phyloP scores from a whole-genome alignment of 2,329 filamentous ascomycete genomes.

The Apiospora aurea region DNA sequence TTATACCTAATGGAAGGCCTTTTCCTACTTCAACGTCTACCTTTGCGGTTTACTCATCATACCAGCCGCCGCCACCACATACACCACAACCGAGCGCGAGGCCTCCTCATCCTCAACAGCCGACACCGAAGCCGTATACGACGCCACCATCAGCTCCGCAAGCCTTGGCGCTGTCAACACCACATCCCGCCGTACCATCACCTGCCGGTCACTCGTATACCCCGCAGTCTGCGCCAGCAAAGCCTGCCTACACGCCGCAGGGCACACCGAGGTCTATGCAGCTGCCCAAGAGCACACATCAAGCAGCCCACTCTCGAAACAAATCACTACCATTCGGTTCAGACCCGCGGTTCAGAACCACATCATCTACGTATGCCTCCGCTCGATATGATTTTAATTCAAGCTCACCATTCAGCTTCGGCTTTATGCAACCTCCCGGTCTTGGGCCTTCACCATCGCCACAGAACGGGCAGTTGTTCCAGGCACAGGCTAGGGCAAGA shows the following conservation, averaged over 20 bases:
- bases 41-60: conserved; percentile 24
- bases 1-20: conserved; percentile 39
- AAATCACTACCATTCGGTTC: conserved; percentile 40
- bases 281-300: conserved; percentile 18
- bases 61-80: conserved; percentile 26
- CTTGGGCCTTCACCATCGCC: conserved; percentile 43
- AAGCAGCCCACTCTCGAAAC: conserved; percentile 36
- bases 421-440: conserved; percentile 42
- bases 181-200: conserved; percentile 24
- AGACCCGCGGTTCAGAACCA: conserved; percentile 42
- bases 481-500: conserved; percentile 43
- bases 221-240: conserved; percentile 18
- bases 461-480: conserved; percentile 44
- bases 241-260: conserved; percentile 21
- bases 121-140: conserved; percentile 24
- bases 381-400: conserved; percentile 38
- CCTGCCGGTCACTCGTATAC: background rate
- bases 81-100: conserved; percentile 25
- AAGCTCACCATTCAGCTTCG: conserved; percentile 45
- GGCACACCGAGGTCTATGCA: conserved; percentile 3
- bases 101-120: conserved; percentile 24
- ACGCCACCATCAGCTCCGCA: conserved; percentile 23
- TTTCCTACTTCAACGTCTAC: conserved; percentile 27
- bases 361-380: conserved; percentile 43
- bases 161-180: conserved; percentile 25